Evolutionary conservation across 192 early-diverging fungal species (phyloP).

Genomic region (Rhizophagus clarus): DNA sequence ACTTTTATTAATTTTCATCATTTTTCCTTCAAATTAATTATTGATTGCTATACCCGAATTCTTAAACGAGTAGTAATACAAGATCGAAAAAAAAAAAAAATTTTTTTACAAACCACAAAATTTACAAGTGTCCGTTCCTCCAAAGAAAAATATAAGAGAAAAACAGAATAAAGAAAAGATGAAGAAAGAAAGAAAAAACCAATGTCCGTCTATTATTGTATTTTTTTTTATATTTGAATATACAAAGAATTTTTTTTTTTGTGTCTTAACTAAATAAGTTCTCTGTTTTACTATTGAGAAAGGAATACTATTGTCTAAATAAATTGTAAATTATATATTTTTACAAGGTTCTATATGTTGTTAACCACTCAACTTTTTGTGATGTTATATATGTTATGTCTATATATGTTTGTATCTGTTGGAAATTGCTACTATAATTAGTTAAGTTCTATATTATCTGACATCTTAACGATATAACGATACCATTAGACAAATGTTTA

Average conservation of each 20-base stretch:
- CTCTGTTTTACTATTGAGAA: background rate
- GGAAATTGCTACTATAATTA: background rate
- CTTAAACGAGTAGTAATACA: too few relatives aligned
- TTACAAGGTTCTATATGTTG: too few relatives aligned
- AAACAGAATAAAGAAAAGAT: background rate
- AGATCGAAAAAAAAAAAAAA: background rate
- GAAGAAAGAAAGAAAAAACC: background rate
- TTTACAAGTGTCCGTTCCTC: background rate
- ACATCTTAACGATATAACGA: too few relatives aligned
- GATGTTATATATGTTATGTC: too few relatives aligned
- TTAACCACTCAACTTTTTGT: too few relatives aligned
- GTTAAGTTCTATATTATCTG: background rate
- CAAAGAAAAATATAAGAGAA: background rate
- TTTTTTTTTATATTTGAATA: background rate
- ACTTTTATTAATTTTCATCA: too few relatives aligned
- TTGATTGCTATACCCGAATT: too few relatives aligned
- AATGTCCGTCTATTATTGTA: conserved; percentile 10
- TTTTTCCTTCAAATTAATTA: too few relatives aligned
- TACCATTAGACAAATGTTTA: background rate
- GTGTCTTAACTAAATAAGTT: background rate
- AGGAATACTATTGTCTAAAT: background rate
- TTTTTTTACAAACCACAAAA: background rate
- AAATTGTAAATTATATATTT: too few relatives aligned
- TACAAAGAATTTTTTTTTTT: background rate
- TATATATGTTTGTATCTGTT: background rate